These are phyloP conservation scores for Acer yangbiense DNA, from an alignment of 345 rosid species.

Conservation along the genomic window DNA sequence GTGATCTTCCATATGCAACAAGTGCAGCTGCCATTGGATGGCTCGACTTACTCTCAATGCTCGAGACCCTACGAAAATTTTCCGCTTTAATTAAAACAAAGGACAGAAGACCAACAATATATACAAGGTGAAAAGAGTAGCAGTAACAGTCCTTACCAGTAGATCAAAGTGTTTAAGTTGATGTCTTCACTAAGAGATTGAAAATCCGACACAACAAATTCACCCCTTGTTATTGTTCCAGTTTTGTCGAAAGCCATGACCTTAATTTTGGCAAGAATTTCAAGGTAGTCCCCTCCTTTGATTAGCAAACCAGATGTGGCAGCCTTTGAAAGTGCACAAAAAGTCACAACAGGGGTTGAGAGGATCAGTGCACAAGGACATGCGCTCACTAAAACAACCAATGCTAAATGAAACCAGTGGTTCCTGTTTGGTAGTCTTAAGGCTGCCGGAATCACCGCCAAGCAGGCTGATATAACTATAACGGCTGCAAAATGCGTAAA, in stretches of 20 bases:
- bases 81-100: not conserved
- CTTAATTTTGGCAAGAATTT: conserved; percentile 71
- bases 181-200: conserved; percentile 44
- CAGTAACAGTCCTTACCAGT: conserved; percentile 49
- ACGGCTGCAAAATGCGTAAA: conserved; percentile 49
- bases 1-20: conserved; percentile 60
- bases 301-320: conserved; percentile 81
- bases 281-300: conserved; percentile 86
- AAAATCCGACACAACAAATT: conserved; percentile 75
- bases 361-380: conserved; percentile 94
- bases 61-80: conserved; percentile 65
- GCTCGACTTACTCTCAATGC: conserved; percentile 87
- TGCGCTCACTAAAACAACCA: conserved; percentile 82
- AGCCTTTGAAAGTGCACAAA: conserved; percentile 87
- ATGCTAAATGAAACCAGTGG: conserved; percentile 75
- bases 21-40: conserved; percentile 92
- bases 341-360: conserved; percentile 90
- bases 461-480: conserved; percentile 48
- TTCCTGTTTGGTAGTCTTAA: conserved; percentile 37
- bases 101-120: not conserved
- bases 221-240: conserved; percentile 87
- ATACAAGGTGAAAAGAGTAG: not conserved
- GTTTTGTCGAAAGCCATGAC: conserved; percentile 86
- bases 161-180: conserved; percentile 48
- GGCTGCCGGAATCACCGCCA: conserved; percentile 61